Percentiles rank a stretch among this genome's conserved stretches.
Evolutionary conservation across 2,329 filamentous ascomycete species (phyloP).

Genomic region (Penicillium sumatraense): DNA sequence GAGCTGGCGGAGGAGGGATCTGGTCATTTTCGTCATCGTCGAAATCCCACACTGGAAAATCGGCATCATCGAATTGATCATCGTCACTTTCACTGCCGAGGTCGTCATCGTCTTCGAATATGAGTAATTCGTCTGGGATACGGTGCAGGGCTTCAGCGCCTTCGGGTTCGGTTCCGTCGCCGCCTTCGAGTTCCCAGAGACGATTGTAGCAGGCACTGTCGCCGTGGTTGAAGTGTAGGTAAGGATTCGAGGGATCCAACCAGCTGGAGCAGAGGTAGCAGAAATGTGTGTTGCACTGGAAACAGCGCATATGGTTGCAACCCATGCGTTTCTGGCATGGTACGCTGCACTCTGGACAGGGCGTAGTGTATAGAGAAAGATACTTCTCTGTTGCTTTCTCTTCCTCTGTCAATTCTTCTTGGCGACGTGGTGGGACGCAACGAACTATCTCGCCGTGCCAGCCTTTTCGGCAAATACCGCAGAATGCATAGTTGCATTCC

Average conservation of each 20-base stretch:
- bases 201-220: constrained; percentile 77
- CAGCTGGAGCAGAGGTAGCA: constrained; percentile 94
- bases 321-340: constrained; percentile 89
- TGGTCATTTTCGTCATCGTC: constrained; percentile 32
- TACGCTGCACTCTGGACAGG: constrained; percentile 84
- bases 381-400: constrained; percentile 88
- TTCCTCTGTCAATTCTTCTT: constrained; percentile 75
- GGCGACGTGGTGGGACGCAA: constrained; percentile 65
- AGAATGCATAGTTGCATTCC: constrained; percentile 89
- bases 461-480: constrained; percentile 71
- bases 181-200: constrained; percentile 86
- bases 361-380: constrained; percentile 77
- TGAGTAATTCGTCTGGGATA: constrained; percentile 46
- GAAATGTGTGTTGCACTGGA: constrained; percentile 87
- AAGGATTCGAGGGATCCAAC: constrained; percentile 80
- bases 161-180: constrained; percentile 62
- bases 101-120: constrained; percentile 36
- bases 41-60: constrained; percentile 7
- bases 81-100: constrained; percentile 20
- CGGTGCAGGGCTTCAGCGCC: constrained; percentile 45
- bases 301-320: constrained; percentile 97
- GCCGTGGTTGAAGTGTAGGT: constrained; percentile 80
- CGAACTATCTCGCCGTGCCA: constrained; percentile 94
- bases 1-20: constrained; percentile 44
- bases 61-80: constrained; percentile 31